Conservation (phyloP, 2,329 filamentous ascomycete genomes). For the Catunica adiposa region DNA sequence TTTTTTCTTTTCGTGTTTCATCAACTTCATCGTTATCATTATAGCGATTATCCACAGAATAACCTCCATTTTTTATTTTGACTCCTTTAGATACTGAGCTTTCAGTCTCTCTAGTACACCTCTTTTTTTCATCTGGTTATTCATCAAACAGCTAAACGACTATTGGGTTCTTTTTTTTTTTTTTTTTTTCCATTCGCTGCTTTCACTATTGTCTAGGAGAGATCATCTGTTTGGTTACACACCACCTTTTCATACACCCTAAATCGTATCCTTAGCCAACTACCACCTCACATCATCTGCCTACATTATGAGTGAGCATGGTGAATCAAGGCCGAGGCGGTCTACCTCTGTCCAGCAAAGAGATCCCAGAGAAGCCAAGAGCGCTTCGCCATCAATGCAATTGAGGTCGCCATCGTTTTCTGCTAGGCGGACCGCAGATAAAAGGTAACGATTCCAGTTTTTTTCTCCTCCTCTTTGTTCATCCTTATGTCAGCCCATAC, state of each 20-base stretch:
- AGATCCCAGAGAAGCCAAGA: background rate
- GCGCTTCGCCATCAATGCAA: background rate
- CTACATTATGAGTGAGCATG: background rate
- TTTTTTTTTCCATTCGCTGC: background rate
- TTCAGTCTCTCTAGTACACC: too few relatives aligned
- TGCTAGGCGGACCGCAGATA: background rate
- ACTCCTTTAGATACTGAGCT: background rate
- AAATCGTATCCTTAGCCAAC: background rate
- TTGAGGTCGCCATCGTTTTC: background rate
- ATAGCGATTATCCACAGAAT: background rate
- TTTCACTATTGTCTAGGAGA: background rate
- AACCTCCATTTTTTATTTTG: background rate
- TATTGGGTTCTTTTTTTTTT: background rate
- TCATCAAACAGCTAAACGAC: background rate
- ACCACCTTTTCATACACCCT: background rate
- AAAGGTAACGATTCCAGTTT: background rate
- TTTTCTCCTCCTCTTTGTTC: background rate
- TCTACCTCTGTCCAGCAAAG: background rate
- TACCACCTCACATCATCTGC: background rate
- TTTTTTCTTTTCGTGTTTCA: background rate
- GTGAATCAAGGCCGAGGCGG: background rate
- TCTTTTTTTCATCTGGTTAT: background rate
- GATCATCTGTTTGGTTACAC: background rate
- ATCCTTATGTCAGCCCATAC: background rate
- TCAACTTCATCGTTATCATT: background rate